Percentiles rank a stretch among this genome's conserved stretches.
These are phyloP conservation scores for Gynandropsis gynandra DNA, from an alignment of 345 rosid genomes.

Conservation along the genomic window DNA sequence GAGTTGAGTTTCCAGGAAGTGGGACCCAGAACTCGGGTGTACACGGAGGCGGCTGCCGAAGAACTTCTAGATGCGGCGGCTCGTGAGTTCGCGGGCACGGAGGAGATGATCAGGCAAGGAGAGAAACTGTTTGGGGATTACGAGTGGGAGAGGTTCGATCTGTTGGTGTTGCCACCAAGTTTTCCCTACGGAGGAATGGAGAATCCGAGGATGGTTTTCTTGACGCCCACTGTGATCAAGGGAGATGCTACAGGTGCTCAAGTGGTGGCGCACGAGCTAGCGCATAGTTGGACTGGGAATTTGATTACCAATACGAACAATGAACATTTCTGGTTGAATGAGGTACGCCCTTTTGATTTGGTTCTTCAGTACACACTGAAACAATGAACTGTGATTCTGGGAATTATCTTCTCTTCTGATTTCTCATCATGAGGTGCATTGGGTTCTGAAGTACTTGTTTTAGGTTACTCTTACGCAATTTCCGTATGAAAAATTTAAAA, in stretches of 20 bases:
- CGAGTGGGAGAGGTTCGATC: slow-evolving; percentile 87
- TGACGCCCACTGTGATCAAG: slow-evolving; percentile 87
- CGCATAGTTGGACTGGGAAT: slow-evolving; percentile 95
- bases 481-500: background rate
- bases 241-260: slow-evolving; percentile 87
- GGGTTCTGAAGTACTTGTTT: no score
- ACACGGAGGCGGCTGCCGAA: slow-evolving; percentile 44
- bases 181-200: slow-evolving; percentile 95
- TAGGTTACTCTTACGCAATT: background rate
- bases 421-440: no score
- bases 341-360: slow-evolving; percentile 38
- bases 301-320: slow-evolving; percentile 80
- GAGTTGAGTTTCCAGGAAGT: slow-evolving; percentile 72
- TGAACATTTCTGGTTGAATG: slow-evolving; percentile 94
- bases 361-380: background rate
- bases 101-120: slow-evolving; percentile 82
- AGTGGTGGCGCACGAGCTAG: slow-evolving; percentile 87
- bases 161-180: slow-evolving; percentile 83
- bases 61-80: slow-evolving; percentile 69
- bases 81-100: slow-evolving; percentile 75
- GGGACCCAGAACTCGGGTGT: slow-evolving; percentile 83
- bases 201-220: slow-evolving; percentile 81
- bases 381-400: no score
- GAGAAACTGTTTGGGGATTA: slow-evolving; percentile 71
- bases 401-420: background rate